Evolutionary conservation across 495 filamentous ascomycete species (phyloP), one percentile per base, ranked within the genome.

Genomic region (Umbilicaria muhlenbergii): DNA sequence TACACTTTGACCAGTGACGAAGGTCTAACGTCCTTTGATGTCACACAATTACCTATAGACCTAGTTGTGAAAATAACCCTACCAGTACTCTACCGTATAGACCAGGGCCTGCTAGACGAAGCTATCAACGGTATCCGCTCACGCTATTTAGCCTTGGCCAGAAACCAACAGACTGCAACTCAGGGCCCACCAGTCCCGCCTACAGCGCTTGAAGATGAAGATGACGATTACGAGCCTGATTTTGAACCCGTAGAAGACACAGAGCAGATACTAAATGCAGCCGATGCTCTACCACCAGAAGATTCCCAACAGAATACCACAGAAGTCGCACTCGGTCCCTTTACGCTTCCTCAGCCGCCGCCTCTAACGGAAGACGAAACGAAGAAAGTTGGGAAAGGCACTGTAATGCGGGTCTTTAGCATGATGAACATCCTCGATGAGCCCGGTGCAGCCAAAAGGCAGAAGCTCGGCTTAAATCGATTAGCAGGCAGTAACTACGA

Each of bases 201-300:
- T 56, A 56, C 64, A 35, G 61, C 65, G 39, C 52, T 68, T 8
- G 61, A 58, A 0, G 78, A 77, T n/a, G 86, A 93, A 14, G 86
- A 93, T 12, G 87, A 88, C 41, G 80, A 87, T 44, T 92, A 93
- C 52, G 86, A 92, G 48, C 86, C 86, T 0, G 80, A 91, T 60
- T 88, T 82, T 51, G 71, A 80, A 43, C 74, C 74, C 0, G 68
- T 72, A 38, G 83, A 87, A 54, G 76, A 82, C 48, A 68, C 75
- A 3, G 83, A 85, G 37, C 78, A 85, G 51, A 74, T 78, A 7
- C 56, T 75, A 13, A 85, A 83, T 53, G 78, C 81, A 52, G 65
- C 81, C 15, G 77, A 85, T 56, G 77, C 69, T 36, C 67, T 69
- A 0, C 68, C 75, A n/a, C 60, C 76, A 7, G 74, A 77, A 42